phyloP scores from a whole-genome alignment of 768 basidiomycete genomes.

The Tricholoma bakamatsutake region DNA sequence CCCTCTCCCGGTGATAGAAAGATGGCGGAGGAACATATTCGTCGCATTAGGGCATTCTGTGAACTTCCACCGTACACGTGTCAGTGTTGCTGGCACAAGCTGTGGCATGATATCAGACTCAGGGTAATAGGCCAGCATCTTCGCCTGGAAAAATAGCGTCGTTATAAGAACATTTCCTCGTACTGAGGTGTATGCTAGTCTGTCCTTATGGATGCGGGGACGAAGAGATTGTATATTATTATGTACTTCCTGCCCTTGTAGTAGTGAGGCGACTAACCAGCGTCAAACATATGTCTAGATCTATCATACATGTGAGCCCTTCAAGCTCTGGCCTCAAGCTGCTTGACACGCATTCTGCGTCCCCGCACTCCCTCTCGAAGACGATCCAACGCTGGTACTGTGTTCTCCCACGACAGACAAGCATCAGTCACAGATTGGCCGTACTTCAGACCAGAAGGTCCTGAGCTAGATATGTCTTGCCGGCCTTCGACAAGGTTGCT shows the following conservation, averaged over 20 bases:
- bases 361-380: conserved; percentile 85
- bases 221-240: not conserved
- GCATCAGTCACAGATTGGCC: conserved; percentile 88
- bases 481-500: conserved; percentile 85
- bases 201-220: too few species aligned
- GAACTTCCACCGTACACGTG: too few species aligned
- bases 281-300: not conserved
- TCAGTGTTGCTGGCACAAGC: too few species aligned
- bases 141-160: too few species aligned
- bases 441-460: conserved; percentile 68
- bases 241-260: not conserved
- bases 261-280: not conserved
- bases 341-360: conserved; percentile 49
- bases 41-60: too few species aligned
- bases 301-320: not conserved
- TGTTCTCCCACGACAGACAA: conserved; percentile 87
- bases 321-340: conserved; percentile 15
- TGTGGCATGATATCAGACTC: too few species aligned
- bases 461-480: conserved; percentile 73
- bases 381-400: conserved; percentile 73
- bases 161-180: too few species aligned
- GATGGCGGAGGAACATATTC: too few species aligned
- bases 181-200: too few species aligned
- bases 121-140: too few species aligned
- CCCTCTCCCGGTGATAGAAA: too few species aligned